Conservation (phyloP, 169 alveolate genomes). For the Neospora caninum region DNA sequence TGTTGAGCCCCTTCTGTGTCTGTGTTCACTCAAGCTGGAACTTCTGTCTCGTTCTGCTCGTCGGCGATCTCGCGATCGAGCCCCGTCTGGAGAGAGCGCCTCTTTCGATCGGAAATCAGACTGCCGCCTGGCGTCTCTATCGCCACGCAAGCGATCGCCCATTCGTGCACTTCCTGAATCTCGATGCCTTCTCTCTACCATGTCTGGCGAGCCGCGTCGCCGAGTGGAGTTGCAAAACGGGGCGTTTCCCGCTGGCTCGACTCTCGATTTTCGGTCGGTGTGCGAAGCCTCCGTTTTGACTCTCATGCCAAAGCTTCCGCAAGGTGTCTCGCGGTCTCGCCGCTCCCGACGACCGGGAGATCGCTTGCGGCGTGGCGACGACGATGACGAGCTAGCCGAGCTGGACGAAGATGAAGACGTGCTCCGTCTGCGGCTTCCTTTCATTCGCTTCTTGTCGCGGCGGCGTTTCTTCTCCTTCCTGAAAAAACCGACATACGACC, state of each 20-base stretch:
- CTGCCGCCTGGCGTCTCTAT: background rate
- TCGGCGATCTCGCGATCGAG: background rate
- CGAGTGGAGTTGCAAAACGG: background rate
- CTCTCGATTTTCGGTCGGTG: background rate
- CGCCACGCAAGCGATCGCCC: background rate
- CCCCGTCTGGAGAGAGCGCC: background rate
- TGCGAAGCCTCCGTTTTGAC: background rate
- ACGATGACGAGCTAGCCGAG: background rate
- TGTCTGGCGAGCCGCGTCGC: no score
- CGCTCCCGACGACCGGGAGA: background rate
- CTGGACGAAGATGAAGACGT: background rate
- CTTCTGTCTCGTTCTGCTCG: background rate
- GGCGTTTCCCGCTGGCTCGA: background rate
- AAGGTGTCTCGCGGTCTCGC: background rate
- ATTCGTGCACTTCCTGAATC: no score
- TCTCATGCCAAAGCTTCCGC: background rate
- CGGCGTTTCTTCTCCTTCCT: background rate
- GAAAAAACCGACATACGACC: no score
- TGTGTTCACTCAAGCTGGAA: background rate
- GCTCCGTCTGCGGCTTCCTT: background rate
- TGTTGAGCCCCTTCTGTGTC: background rate
- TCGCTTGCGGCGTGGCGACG: background rate
- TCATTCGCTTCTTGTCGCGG: background rate
- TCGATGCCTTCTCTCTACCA: background rate
- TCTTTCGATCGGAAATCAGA: background rate